These are phyloP conservation scores for Penicillium sp. DNA, from an alignment of 2,329 filamentous ascomycete species.

Conservation along the genomic window DNA sequence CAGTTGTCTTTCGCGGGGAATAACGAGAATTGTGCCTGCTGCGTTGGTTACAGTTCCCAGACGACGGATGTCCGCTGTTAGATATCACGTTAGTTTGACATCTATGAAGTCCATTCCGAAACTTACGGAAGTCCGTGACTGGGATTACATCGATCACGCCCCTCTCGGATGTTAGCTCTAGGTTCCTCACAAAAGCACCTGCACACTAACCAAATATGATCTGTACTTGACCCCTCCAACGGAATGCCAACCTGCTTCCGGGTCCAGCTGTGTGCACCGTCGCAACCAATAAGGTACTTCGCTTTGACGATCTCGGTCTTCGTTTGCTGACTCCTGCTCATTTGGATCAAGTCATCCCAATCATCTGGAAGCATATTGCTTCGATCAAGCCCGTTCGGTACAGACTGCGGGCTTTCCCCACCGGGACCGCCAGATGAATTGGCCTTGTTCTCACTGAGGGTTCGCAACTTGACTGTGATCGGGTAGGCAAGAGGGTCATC, in stretches of 20 bases:
- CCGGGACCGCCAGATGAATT: conserved; percentile 48
- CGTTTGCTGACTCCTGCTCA: conserved; percentile 17
- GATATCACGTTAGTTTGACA: conserved; percentile 9
- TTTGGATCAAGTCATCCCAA: conserved; percentile 51
- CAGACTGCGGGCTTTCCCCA: conserved; percentile 18
- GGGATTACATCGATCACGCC: conserved; percentile 53
- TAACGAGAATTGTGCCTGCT: conserved; percentile 37
- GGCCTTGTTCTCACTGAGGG: conserved; percentile 59
- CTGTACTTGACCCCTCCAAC: conserved; percentile 54
- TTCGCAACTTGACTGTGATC: conserved; percentile 58
- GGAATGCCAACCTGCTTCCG: conserved; percentile 57
- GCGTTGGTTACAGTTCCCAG: conserved; percentile 59
- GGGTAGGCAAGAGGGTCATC: conserved; percentile 56
- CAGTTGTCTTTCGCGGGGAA: conserved; percentile 23
- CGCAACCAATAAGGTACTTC: conserved; percentile 67
- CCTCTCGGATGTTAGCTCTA: conserved; percentile 18
- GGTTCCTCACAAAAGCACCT: not conserved
- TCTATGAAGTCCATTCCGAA: not conserved
- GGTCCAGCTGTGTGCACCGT: conserved; percentile 67
- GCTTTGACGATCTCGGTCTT: conserved; percentile 46
- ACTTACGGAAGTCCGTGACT: conserved; percentile 42
- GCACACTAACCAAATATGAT: conserved; percentile 37
- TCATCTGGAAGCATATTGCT: conserved; percentile 60
- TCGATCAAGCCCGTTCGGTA: conserved; percentile 57
- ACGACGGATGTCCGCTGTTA: conserved; percentile 51